Base-by-base conservation (phyloP, 2,329 filamentous ascomycete species). In the Penicillium glabrum region DNA sequence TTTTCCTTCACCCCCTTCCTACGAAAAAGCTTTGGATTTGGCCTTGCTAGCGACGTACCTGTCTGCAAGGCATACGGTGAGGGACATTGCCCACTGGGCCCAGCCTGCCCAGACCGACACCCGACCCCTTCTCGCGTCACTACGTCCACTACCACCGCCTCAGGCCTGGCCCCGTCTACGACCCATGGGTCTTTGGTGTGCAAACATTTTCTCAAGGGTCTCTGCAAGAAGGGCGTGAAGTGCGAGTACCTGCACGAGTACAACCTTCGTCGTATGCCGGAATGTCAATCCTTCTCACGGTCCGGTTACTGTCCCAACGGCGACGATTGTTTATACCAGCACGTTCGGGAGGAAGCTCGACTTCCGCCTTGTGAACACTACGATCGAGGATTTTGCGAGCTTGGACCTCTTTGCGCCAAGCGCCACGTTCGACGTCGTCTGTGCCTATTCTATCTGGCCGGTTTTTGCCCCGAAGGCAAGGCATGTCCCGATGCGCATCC, bases 241-340 rank as follows among this genome's bases (percentile, higher is more conserved):
- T 99, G 95, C 86, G 95, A 99, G 80, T 99, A 98, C 70, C 82
- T 98, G 48, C 95, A 99, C 82, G 95, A 98, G 78, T 99, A 97
- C 81, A 98, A 99, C 78, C 84, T 99, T 66, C 88, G 95, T 62
- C 93, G 95, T 76, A 98, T 98, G 91, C 93, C 95, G 61, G 95
- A 98, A 79, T 99, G 95, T 79, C 96, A 96, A 71, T 96, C 96
- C 77, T 98, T 93, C 77, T 88, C 92, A 56, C 86, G 92, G 59
- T 96, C 95, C 71, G 91, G 91, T 54, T 97, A 96, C 74, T 99
- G 95, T 78, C 91, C 90, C 61, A 96, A 97, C 77, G 95, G 93
- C 64, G 93, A 98, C 75, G 95, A 99, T 77, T 99, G 95, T 71
- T 81, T 96, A 5, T 96, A 96, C 74, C 86, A 96, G 46, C 91